phyloP scores from a whole-genome alignment of 2,329 filamentous ascomycete genomes.

The Ophiocordyceps camponoti-rufipedis region DNA sequence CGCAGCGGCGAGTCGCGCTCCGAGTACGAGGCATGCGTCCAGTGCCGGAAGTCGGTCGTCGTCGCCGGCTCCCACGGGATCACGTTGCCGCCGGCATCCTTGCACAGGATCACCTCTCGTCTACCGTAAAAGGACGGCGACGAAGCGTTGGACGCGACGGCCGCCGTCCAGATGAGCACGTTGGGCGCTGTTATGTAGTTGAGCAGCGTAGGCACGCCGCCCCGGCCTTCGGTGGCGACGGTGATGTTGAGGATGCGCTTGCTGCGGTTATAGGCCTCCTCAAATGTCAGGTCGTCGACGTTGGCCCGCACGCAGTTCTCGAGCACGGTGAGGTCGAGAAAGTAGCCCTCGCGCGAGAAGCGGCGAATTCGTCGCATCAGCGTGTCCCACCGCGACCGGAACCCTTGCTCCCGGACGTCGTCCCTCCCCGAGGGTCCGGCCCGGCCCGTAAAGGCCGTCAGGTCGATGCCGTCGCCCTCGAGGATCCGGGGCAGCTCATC shows the following conservation, averaged over 20 bases:
- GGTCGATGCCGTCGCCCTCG: constrained; percentile 62
- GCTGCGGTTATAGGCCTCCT: constrained; percentile 74
- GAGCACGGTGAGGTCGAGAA: constrained; percentile 64
- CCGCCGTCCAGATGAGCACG: constrained; percentile 69
- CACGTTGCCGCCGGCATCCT: constrained; percentile 54
- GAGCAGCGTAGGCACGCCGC: constrained; percentile 64
- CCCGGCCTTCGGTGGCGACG: constrained; percentile 55
- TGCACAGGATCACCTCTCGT: constrained; percentile 54
- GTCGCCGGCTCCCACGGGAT: constrained; percentile 53
- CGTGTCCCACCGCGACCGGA: constrained; percentile 33
- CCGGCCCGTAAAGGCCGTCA: constrained; percentile 52
- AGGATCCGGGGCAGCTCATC: constrained; percentile 66
- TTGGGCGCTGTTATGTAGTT: constrained; percentile 91
- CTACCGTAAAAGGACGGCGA: constrained; percentile 47
- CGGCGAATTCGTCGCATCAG: constrained; percentile 47
- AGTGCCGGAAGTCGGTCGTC: constrained; percentile 45
- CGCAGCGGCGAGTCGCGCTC: constrained; percentile 48
- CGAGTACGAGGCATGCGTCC: constrained; percentile 45
- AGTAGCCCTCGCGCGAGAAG: constrained; percentile 61
- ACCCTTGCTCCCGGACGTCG: constrained; percentile 15
- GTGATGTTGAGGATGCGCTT: constrained; percentile 86
- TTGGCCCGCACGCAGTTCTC: constrained; percentile 74
- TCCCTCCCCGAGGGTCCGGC: constrained; percentile 12
- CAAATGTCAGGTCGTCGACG: constrained; percentile 78
- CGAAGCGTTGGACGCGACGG: constrained; percentile 55